Evolutionary conservation across 192 early-diverging fungal genomes (phyloP).

Genomic region (Thamnidium elegans): DNA sequence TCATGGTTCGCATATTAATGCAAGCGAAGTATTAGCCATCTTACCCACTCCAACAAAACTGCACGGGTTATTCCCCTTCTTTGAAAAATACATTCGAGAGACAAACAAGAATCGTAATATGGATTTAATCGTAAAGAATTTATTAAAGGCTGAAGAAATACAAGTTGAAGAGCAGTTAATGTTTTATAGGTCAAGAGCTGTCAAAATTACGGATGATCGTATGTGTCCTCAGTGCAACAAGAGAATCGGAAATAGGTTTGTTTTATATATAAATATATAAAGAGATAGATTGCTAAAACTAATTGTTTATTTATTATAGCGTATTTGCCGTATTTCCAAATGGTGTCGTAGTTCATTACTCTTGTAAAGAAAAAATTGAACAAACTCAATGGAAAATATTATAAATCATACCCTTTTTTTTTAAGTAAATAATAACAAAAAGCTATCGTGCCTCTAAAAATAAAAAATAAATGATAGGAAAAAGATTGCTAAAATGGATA

Average conservation of each 20-base stretch:
- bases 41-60: slow-evolving; percentile 28
- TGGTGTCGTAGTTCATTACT: slow-evolving; percentile 71
- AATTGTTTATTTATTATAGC: slow-evolving; percentile 35
- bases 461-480: not conserved
- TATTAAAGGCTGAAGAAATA: slow-evolving; percentile 63
- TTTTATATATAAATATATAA: not conserved
- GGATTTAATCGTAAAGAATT: slow-evolving; percentile 67
- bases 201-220: slow-evolving; percentile 70
- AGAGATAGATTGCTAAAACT: too few relatives aligned
- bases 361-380: slow-evolving; percentile 60
- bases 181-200: slow-evolving; percentile 53
- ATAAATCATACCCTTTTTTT: slow-evolving; percentile 8
- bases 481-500: too few relatives aligned
- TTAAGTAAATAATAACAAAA: not conserved
- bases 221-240: slow-evolving; percentile 73
- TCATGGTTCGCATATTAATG: slow-evolving; percentile 69
- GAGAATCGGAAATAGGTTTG: slow-evolving; percentile 59
- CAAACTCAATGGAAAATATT: slow-evolving; percentile 34
- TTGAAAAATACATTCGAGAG: slow-evolving; percentile 62
- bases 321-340: slow-evolving; percentile 76
- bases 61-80: slow-evolving; percentile 49
- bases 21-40: slow-evolving; percentile 38
- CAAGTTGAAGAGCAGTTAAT: slow-evolving; percentile 68
- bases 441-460: not conserved
- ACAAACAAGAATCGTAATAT: slow-evolving; percentile 59